Evolutionary conservation across 2,329 filamentous ascomycete species (phyloP), one percentile per base, ranked within the genome.

Genomic region (Pseudogymnoascus sp.): DNA sequence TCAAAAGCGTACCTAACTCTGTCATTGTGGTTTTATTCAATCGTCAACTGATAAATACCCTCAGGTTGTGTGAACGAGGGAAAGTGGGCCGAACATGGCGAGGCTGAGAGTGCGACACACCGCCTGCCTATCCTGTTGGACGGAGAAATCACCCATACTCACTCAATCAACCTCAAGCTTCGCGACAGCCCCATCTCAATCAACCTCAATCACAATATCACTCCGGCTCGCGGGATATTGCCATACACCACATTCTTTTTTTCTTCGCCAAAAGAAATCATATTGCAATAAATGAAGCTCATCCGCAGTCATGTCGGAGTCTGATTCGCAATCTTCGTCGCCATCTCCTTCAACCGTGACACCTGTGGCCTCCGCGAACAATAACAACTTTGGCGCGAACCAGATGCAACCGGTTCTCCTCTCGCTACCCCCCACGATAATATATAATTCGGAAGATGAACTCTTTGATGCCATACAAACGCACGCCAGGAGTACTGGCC

Each of bases 401-500:
- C 50, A 19, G n/a, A 33, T 56, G 16, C 29, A n/a, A 56, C 59
- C 59, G 11, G 4, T 21, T 38, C 59, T 42, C 33, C 59, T 61
- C 21, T 61, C 59, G 14, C 35, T 61, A 4, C 59, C 59, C 26
- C 33, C 59, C 16, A 61, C 59, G 16, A 42, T 42, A 38, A 61
- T 61, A 38, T 61, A 61, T 26, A 42, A 40, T 6, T 61, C 59
- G 24, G 59, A 61, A 61, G 59, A 61, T 42, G 38, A 42, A 21
- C 26, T 61, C 7, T 61, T 61, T 21, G 59, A 61, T 6, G 59
- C 59, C 11, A 61, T 61, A 40, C 59, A 61, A 10, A 42, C 33
- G 8, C 59, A 61, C n/a, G 59, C 59, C 13, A 38, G 59, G 35
- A 42, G 10, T 40, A 61, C 59, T 16, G 59, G 59, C 21, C 59